A percentile compares a stretch with the other conserved stretches of the same genome.
Conservation (phyloP, 176 grass and related monocot species). For the bread wheat (Triticum aestivum) region IWGSC_CS_RefSeq_v2.1 NC_057802.1:67829486-67829985, state of each 20-base stretch:
- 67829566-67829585: conserved; percentile 31
- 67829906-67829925: neutral
- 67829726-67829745: conserved; percentile 88
- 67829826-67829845: conserved; percentile 88
- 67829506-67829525: conserved; percentile 50
- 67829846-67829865: conserved; percentile 60
- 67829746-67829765: conserved; percentile 97
- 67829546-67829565: conserved; percentile 25
- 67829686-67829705: conserved; percentile 43
- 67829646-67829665: conserved; percentile 17
- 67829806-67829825: conserved; percentile 96
- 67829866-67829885: conserved; percentile 3
- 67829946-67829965: conserved; percentile 59
- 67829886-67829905: neutral
- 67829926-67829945: conserved; percentile 4
- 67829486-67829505: conserved; percentile 27
- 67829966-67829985: conserved; percentile 70
- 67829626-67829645: conserved; percentile 24
- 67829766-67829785: conserved; percentile 76
- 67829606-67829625: conserved; percentile 35
- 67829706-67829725: conserved; percentile 81
- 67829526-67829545: conserved; percentile 92
- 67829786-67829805: conserved; percentile 87
- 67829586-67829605: conserved; percentile 36
- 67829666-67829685: conserved; percentile 34